These are phyloP conservation scores for Annulohypoxylon bovei DNA, from an alignment of 495 filamentous ascomycete genomes.

Conservation along the genomic window DNA sequence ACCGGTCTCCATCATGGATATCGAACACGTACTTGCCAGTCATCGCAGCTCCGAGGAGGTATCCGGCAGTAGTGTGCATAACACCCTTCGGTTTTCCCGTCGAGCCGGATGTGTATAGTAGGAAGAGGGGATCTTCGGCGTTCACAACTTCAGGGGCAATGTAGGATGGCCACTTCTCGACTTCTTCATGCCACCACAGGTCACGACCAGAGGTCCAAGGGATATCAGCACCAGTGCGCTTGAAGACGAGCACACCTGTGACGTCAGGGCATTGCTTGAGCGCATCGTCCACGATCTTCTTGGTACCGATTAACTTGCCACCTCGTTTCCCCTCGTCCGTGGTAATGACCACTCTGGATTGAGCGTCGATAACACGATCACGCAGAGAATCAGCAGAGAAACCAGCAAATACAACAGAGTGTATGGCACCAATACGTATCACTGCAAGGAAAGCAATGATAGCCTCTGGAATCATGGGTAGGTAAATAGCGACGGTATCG, in stretches of 20 bases:
- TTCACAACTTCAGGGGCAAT: constrained; percentile 85
- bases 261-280: constrained; percentile 97
- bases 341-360: constrained; percentile 93
- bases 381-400: constrained; percentile 97
- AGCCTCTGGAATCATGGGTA: constrained; percentile 99
- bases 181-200: constrained; percentile 98
- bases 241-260: constrained; percentile 85
- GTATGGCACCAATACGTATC: constrained; percentile 90
- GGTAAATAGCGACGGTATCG: constrained; percentile 95
- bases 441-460: constrained; percentile 91
- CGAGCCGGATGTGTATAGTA: constrained; percentile 97
- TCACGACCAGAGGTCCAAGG: constrained; percentile 91
- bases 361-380: constrained; percentile 91
- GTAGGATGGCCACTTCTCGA: constrained; percentile 93
- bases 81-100: constrained; percentile 99
- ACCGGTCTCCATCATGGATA: constrained; percentile 90
- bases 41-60: constrained; percentile 88
- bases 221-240: constrained; percentile 93
- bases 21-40: constrained; percentile 99
- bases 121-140: constrained; percentile 95
- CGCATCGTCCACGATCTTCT: constrained; percentile 99
- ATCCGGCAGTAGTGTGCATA: constrained; percentile 96
- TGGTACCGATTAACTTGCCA: constrained; percentile 96
- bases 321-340: constrained; percentile 97
- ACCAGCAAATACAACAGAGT: constrained; percentile 98